phyloP scores from a whole-genome alignment of 768 basidiomycete species.

The Mrakia blollopis region DNA sequence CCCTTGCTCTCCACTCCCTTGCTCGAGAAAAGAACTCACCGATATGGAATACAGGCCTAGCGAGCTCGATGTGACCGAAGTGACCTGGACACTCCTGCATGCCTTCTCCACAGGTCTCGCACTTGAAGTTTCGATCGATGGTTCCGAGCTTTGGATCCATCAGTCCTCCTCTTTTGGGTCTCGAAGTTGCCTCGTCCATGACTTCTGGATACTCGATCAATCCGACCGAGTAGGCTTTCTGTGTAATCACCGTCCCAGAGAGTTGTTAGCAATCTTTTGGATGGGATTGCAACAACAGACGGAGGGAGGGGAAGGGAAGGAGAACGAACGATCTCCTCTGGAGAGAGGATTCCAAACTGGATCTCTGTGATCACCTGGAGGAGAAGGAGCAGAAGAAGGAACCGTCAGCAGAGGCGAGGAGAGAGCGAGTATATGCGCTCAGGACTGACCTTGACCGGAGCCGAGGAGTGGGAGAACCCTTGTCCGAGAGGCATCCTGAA shows the following conservation, averaged over 20 bases:
- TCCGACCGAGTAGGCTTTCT: conserved; percentile 99
- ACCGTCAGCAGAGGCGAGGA: background rate
- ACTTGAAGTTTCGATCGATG: conserved; percentile 66
- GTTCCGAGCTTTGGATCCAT: conserved; percentile 99
- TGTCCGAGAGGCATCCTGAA: conserved; percentile 29
- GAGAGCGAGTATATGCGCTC: background rate
- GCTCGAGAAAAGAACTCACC: conserved; percentile 53
- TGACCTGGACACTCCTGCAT: conserved; percentile 99
- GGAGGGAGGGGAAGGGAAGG: conserved; percentile 11
- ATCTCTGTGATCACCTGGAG: conserved; percentile 79
- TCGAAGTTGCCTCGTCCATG: conserved; percentile 88
- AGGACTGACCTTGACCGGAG: conserved; percentile 63
- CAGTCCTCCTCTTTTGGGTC: conserved; percentile 85
- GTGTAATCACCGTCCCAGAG: conserved; percentile 15
- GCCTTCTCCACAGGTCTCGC: conserved; percentile 99
- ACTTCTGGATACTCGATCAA: conserved; percentile 99
- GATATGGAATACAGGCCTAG: conserved; percentile 93
- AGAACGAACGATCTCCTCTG: conserved; percentile 88
- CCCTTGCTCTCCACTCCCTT: no score
- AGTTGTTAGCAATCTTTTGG: conserved; percentile 1
- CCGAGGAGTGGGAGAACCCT: conserved; percentile 68
- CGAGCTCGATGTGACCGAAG: conserved; percentile 97
- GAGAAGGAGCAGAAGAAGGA: background rate
- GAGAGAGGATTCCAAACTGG: conserved; percentile 96
- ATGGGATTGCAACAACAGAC: conserved; percentile 42